Base-by-base conservation (phyloP, 805 yeast species). In the Yarrowia yakushimensis region DNA sequence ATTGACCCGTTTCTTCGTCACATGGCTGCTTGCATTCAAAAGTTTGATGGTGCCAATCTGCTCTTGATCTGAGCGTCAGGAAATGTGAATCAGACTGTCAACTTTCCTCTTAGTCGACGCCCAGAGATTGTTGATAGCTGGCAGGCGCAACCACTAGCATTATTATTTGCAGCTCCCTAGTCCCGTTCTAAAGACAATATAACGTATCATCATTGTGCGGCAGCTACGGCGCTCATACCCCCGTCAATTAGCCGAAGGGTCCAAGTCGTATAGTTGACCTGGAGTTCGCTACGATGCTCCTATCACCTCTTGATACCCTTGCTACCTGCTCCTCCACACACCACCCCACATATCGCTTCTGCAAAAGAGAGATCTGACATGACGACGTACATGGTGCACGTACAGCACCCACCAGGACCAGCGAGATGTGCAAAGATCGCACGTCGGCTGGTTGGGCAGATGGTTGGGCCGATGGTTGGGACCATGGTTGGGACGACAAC, bases 21-120 rank as follows among this genome's bases (percentile, higher is more conserved):
- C 48, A 42, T 42, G 48, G 48, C 48, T 42, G 48, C 48, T 42
- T 42, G 48, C 48, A 42, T 42, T 5, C 31, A 25, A 42, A 42
- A 42, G 48, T 25, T 42, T 20, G 48, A 42, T 17, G 22, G n/a
- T 5, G 48, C 17, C 48, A 25, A 27, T 25, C 48, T 27, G 48
- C 10, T 11, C 48, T 31, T 42, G 48, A 42, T 25, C 31, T 12
- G 48, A n/a, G 45, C 5, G 46, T n/a, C 46, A 23, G 20, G 46
- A 23, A 41, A 23, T 23, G 4, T n/a, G 48, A 42, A 17, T 10
- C 12, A 22, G 12, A 39, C 36, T 7, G 37, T n/a, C 37, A n/a
- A 17, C 37, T 34, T 17, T 10, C 13, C 31, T 30, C n/a, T n/a
- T n/a, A n/a, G n/a, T n/a, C n/a, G n/a, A n/a, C n/a, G n/a, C n/a